Conservation (phyloP, 148 eudicot genomes). For the Silene latifolia region DNA sequence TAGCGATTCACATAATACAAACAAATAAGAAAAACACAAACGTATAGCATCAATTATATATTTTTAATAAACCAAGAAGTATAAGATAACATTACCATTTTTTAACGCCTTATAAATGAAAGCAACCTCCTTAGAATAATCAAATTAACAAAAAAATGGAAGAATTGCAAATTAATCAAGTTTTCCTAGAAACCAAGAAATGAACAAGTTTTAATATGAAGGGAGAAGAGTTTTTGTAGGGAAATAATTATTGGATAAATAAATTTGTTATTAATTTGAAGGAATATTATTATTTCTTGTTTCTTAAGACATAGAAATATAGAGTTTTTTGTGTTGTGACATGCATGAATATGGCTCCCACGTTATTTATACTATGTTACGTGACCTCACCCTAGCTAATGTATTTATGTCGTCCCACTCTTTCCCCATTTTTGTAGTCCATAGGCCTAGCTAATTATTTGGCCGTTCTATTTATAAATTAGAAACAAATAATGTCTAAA, state of each 20-base stretch:
- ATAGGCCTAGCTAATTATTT: not conserved
- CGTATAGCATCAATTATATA: not conserved
- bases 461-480: slow-evolving; percentile 4
- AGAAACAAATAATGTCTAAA: not conserved
- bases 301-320: not conserved
- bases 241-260: slow-evolving; percentile 9
- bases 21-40: not conserved
- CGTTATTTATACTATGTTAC: slow-evolving; percentile 12
- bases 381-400: not conserved
- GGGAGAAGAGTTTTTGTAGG: slow-evolving; percentile 25
- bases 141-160: not conserved
- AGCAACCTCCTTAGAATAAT: slow-evolving; percentile 2
- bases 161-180: not conserved
- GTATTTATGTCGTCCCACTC: not conserved
- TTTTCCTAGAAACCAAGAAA: not conserved
- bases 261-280: not conserved
- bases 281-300: slow-evolving; percentile 1
- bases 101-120: not conserved
- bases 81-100: slow-evolving; percentile 18
- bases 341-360: slow-evolving; percentile 27
- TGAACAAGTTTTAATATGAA: slow-evolving; percentile 3
- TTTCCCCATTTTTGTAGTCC: not conserved
- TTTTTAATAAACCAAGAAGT: not conserved
- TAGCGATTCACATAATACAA: not conserved
- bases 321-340: not conserved